Evolutionary conservation across 1,284 basidiomycete genomes (phyloP).

Genomic region (Puccinia novopanici): DNA sequence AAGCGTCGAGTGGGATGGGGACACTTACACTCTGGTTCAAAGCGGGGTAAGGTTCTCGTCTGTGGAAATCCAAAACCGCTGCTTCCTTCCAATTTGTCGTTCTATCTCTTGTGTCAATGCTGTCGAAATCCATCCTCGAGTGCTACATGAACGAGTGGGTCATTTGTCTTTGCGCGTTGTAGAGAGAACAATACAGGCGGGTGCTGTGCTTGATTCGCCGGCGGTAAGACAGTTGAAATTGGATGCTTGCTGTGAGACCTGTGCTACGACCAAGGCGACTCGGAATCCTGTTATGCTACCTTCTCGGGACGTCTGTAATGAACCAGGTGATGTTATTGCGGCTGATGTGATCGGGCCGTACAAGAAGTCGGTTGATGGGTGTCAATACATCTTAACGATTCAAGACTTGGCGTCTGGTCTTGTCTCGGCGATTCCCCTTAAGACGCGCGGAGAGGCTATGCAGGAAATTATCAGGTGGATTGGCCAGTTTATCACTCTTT

Average conservation of each 20-base stretch:
- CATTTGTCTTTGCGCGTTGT: too few species aligned
- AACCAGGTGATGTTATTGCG: conserved; percentile 5
- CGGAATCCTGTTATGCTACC: background rate
- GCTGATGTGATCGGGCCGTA: background rate
- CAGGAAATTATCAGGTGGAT: background rate
- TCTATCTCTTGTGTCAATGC: background rate
- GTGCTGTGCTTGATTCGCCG: too few species aligned
- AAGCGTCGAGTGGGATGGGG: background rate
- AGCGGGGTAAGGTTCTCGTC: background rate
- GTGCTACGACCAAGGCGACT: background rate
- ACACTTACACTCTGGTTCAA: background rate
- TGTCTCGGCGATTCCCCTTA: background rate
- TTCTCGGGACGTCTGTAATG: background rate
- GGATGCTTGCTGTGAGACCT: too few species aligned
- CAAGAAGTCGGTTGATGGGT: background rate
- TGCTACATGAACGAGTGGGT: too few species aligned
- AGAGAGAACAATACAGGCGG: background rate
- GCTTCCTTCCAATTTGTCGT: background rate
- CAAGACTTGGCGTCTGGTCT: background rate
- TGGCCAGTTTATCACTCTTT: background rate
- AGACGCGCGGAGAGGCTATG: background rate
- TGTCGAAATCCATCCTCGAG: too few species aligned
- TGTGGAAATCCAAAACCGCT: background rate
- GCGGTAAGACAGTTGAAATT: too few species aligned
- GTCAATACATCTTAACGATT: background rate